These are phyloP conservation scores for Viola pubescens DNA, from an alignment of 441 rosid genomes.

Conservation along the genomic window DNA sequence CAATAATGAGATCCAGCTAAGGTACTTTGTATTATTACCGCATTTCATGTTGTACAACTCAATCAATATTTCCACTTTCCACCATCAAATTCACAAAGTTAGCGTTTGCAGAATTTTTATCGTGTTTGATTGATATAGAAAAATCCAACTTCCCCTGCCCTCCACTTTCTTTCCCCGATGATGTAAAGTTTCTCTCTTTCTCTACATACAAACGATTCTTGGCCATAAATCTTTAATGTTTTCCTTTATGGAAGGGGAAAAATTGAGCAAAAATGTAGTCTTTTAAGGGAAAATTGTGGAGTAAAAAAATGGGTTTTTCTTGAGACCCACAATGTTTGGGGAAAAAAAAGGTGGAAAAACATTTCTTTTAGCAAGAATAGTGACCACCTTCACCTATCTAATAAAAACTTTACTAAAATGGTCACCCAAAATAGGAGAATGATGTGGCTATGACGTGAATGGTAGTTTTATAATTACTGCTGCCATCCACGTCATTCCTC, in stretches of 20 bases:
- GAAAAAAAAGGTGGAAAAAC: too few relatives aligned
- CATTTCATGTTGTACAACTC: conserved; percentile 18
- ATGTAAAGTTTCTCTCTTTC: conserved; percentile 6
- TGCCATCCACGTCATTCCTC: neutral
- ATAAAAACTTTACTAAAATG: too few relatives aligned
- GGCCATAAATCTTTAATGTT: too few relatives aligned
- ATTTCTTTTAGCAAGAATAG: too few relatives aligned
- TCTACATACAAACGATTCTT: too few relatives aligned
- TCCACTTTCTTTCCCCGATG: conserved; percentile 18
- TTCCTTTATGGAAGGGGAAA: too few relatives aligned
- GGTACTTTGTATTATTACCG: conserved; percentile 14
- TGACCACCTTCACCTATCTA: too few relatives aligned
- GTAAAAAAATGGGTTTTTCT: conserved; percentile 2
- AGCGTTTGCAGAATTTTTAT: neutral
- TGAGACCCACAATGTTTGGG: too few relatives aligned
- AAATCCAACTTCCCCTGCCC: conserved; percentile 25
- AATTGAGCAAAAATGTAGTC: neutral
- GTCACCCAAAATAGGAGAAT: conserved; percentile 15
- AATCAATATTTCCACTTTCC: conserved; percentile 22
- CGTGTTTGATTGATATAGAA: neutral
- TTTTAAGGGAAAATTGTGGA: conserved; percentile 5
- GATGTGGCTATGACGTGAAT: neutral
- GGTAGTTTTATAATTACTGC: neutral
- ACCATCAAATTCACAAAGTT: conserved; percentile 13
- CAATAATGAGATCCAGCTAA: conserved; percentile 40